Base-by-base conservation (phyloP, 352 stramenopile genomes). In the Phytopythium helicoides region DNA sequence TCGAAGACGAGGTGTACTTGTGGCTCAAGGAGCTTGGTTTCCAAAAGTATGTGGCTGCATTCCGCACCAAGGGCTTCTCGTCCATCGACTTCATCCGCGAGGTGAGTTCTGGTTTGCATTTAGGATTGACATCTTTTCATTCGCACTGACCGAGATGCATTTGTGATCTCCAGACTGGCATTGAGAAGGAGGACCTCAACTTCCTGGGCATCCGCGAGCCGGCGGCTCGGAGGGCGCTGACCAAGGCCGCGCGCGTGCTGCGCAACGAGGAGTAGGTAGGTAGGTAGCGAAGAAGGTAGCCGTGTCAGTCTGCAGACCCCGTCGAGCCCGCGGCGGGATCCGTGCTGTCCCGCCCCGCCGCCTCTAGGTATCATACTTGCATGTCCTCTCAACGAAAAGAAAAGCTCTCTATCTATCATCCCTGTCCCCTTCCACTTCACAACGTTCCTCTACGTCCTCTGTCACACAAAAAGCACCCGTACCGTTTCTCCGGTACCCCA, bases 21-120 rank as follows among this genome's bases (percentile, higher is more conserved):
- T 94, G 85, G 85, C 73, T 94, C 5, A 76, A 87, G 55, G 55
- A 61, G 16, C 64, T 94, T 22, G 66, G 69, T 0, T 66, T 82
- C 3, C 64, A 89, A 51, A 72, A 69, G 36, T 90, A 81, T 54
- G 72, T 75, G 3, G n/a, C 66, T 1, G 78, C 79, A 48, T 75
- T 94, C 47, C 87, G 87, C 58, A 67, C 68, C 19, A 94, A 94
- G 54, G 85, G 85, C 19, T 94, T 91, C 33, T 54, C 65, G 19
- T 77, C 81, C 11, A 60, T 94, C 33, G 85, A 94, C 57, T 93
- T 90, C 39, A 87, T 94, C 63, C 85, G 85, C 42, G 85, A 94
- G 79, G 85, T 94, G 47, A 16, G 46, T 19, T 1, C 31, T 33
- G 28, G 28, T 9, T 10, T 33, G 28, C 28, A 5, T 33, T 10